Percentiles rank a stretch among this genome's conserved stretches.
Conservation (phyloP, 306 rosid species). For the Castanospermum australe region DNA sequence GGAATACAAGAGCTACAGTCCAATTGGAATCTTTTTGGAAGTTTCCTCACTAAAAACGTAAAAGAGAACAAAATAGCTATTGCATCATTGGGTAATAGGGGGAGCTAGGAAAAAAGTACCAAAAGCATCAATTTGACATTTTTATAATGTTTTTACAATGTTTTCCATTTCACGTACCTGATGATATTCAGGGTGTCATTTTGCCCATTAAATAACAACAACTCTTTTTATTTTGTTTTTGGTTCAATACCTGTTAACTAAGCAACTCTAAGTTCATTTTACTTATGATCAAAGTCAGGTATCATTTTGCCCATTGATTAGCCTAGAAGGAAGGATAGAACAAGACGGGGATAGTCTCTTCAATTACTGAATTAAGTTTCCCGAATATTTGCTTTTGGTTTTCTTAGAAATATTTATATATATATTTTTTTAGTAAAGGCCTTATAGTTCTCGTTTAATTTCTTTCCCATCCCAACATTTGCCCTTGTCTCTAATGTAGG, state of each 20-base stretch:
- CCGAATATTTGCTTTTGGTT: background rate
- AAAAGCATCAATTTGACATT: background rate
- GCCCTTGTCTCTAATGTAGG: too few species aligned
- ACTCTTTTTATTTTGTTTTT: background rate
- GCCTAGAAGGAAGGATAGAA: background rate
- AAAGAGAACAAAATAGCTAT: background rate
- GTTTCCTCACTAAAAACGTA: background rate
- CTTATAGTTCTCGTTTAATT: too few species aligned
- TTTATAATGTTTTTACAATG: background rate
- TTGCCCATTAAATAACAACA: background rate
- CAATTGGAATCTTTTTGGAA: background rate
- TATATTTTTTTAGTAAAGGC: background rate
- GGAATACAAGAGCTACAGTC: slow-evolving; percentile 5
- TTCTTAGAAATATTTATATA: too few species aligned
- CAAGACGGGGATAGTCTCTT: background rate
- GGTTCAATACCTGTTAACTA: background rate
- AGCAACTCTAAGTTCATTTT: background rate
- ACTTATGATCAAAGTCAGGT: background rate
- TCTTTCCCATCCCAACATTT: too few species aligned
- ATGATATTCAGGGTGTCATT: background rate
- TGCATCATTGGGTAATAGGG: background rate
- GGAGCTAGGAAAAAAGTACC: background rate
- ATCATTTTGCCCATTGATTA: background rate
- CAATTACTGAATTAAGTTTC: background rate
- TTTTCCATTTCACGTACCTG: background rate